phyloP scores from a whole-genome alignment of 2,329 filamentous ascomycete species.

The Penicillium digitatum region DNA sequence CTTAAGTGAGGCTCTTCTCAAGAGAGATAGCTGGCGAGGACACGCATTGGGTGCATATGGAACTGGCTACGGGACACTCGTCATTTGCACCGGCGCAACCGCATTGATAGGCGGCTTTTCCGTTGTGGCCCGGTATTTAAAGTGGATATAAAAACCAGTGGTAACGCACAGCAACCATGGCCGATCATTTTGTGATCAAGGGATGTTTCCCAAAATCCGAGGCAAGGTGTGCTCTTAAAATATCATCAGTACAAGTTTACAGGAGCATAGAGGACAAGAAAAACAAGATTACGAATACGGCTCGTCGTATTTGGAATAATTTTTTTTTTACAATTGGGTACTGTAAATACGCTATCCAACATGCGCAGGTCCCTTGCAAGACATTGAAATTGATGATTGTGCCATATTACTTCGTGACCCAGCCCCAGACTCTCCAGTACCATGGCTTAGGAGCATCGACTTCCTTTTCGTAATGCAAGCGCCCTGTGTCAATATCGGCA shows the following conservation, averaged over 20 bases:
- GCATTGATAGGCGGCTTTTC: conserved; percentile 18
- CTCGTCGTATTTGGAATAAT: neutral
- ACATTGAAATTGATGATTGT: neutral
- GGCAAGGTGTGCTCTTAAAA: neutral
- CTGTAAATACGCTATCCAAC: neutral
- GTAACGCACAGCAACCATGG: neutral
- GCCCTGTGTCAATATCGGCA: conserved; percentile 45
- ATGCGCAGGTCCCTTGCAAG: neutral
- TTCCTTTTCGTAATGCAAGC: conserved; percentile 33
- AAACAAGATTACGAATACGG: neutral
- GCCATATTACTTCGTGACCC: conserved; percentile 15
- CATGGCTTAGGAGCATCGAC: conserved; percentile 25
- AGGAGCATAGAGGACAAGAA: neutral
- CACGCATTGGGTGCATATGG: conserved; percentile 17
- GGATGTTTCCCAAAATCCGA: too few species aligned
- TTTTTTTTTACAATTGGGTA: neutral
- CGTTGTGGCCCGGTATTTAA: conserved; percentile 13
- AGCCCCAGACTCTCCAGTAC: conserved; percentile 28
- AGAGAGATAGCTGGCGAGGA: conserved; percentile 11
- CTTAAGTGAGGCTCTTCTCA: conserved; percentile 20
- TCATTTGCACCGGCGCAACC: conserved; percentile 20
- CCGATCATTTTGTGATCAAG: neutral
- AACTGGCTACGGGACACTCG: conserved; percentile 18
- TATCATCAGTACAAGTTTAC: neutral
- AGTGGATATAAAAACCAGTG: conserved; percentile 10